Percentiles rank a stretch among this genome's conserved stretches.
phyloP scores from a whole-genome alignment of 352 stramenopile genomes.

The Thalassiosira oceanica region DNA sequence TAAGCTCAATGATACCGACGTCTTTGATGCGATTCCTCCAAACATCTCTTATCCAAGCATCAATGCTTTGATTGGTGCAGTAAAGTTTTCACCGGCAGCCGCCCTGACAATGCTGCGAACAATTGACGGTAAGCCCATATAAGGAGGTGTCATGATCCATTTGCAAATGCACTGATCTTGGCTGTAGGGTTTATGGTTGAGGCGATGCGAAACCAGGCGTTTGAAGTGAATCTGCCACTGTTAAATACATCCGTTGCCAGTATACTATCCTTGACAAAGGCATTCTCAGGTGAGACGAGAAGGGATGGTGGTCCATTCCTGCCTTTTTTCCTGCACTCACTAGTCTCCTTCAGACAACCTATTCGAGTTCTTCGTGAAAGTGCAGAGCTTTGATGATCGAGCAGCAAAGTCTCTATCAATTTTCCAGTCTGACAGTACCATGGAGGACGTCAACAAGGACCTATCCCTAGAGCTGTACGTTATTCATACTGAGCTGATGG shows the following conservation, averaged over 20 bases:
- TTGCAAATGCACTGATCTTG: too few species aligned
- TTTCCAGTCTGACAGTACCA: background rate
- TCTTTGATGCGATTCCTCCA: conserved; percentile 28
- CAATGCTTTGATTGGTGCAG: too few species aligned
- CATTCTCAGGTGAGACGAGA: conserved; percentile 18
- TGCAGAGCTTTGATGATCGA: conserved; percentile 10
- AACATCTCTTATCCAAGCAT: conserved; percentile 8
- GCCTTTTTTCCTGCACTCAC: too few species aligned
- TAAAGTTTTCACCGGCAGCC: too few species aligned
- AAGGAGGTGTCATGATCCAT: too few species aligned
- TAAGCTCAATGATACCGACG: conserved; percentile 15
- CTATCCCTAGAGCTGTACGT: conserved; percentile 34
- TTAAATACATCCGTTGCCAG: conserved; percentile 25
- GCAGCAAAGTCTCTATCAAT: conserved; percentile 20
- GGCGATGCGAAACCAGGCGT: conserved; percentile 22
- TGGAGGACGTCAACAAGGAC: conserved; percentile 2
- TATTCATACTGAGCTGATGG: conserved; percentile 12
- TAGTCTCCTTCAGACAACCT: too few species aligned
- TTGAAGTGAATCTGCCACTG: conserved; percentile 29
- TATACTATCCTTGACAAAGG: conserved; percentile 18
- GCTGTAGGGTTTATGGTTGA: too few species aligned
- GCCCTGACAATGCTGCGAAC: too few species aligned
- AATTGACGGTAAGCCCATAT: too few species aligned
- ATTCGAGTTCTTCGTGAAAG: conserved; percentile 42
- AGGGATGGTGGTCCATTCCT: too few species aligned